Evolutionary conservation across 441 rosid genomes (phyloP), one percentile per base, ranked within the genome.

Genomic region (Erodium moschatum): DNA sequence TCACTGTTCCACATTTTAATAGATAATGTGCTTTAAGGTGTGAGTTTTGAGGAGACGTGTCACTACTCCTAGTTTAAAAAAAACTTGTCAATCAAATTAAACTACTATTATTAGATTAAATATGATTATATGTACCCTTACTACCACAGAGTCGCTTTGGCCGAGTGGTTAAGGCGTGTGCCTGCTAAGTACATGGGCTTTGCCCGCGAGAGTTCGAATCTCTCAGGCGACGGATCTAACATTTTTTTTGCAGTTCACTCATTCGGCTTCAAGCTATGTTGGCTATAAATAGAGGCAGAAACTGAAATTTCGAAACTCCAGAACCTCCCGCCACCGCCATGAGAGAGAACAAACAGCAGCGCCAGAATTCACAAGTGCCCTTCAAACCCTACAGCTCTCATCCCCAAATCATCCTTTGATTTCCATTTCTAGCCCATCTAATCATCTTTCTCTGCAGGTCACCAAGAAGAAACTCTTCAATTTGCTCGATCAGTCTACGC

Each of bases 121-220:
- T n/a, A n/a, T n/a, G n/a, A n/a, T n/a, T n/a, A n/a, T n/a, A n/a
- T n/a, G n/a, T n/a, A n/a, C n/a, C n/a, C n/a, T n/a, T n/a, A n/a
- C n/a, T n/a, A n/a, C n/a, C n/a, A n/a, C n/a, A n/a, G n/a, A n/a
- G n/a, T n/a, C n/a, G 89, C 89, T 85, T 85, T 82, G 86, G 86
- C 89, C 83, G 91, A 88, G 94, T 85, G 94, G 97, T 90, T 87
- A 87, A 90, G 96, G 92, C 88, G 95, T 85, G 91, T 86, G 96
- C 97, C 93, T 89, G 91, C 90, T 85, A 88, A 88, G 96, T 83
- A 86, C 90, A 81, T 86, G 92, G 97, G 96, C 75, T 85, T 68
- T 79, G 77, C 93, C 96, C 89, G 93, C 96, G 96, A 86, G 96
- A 89, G 93, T 88, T 91, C 91, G 92, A 87, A 86, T 85, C 89